phyloP scores from a whole-genome alignment of 257 asterid genomes.

The Dorcoceras hygrometricum region DNA sequence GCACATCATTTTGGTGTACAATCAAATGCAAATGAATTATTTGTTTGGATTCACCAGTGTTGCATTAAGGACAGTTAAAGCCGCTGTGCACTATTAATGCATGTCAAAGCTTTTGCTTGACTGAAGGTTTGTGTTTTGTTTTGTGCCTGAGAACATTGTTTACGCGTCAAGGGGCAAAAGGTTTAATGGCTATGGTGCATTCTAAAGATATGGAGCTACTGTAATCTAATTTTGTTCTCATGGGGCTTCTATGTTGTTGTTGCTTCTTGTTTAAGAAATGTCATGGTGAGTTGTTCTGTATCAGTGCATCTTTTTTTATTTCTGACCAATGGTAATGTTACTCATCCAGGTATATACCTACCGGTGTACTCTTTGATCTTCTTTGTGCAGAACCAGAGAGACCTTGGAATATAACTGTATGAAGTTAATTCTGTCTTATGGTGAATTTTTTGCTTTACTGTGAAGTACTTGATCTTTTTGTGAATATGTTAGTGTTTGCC shows the following conservation, averaged over 20 bases:
- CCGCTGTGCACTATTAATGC: background rate
- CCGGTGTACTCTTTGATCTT: conserved; percentile 93
- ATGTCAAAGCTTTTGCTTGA: background rate
- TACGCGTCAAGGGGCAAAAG: background rate
- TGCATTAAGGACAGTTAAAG: background rate
- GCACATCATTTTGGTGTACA: background rate
- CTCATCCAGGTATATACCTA: conserved; percentile 76
- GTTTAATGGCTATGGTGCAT: background rate
- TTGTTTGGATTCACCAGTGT: background rate
- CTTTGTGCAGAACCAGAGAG: conserved; percentile 94
- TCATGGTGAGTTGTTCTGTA: background rate
- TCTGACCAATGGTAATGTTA: conserved; percentile 25
- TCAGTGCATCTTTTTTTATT: conserved; percentile 21
- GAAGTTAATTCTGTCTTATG: conserved; percentile 19
- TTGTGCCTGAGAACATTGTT: background rate
- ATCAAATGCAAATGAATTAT: no score
- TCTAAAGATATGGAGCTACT: background rate
- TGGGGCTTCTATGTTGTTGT: background rate
- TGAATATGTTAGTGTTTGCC: conserved; percentile 2
- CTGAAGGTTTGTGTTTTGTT: background rate
- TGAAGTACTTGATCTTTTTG: background rate
- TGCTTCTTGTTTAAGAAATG: background rate
- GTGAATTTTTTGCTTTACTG: conserved; percentile 18
- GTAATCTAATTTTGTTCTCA: background rate
- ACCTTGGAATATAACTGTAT: conserved; percentile 94